Conservation (phyloP, 768 basidiomycete species). For the Boletus rubropictus region DNA sequence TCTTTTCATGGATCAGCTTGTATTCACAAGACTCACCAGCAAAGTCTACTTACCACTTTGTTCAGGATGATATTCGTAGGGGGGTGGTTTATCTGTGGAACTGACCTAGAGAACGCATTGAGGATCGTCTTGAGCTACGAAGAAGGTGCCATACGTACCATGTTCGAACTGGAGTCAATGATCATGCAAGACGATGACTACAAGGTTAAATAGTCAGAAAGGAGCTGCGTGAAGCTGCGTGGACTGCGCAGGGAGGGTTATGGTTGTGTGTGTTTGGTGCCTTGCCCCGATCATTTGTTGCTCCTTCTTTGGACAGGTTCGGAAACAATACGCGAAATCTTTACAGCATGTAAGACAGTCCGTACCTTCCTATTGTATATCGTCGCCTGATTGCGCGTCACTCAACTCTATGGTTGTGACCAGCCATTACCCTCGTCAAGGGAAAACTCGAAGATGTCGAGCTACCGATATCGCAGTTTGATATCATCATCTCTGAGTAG, state of each 20-base stretch:
- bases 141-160: conserved; percentile 14
- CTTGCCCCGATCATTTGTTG: conserved; percentile 7
- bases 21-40: neutral
- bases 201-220: neutral
- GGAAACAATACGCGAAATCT: neutral
- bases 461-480: conserved; percentile 86
- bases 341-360: conserved; percentile 70
- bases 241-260: conserved; percentile 10
- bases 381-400: neutral
- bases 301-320: conserved; percentile 7
- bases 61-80: conserved; percentile 40
- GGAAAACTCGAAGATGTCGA: conserved; percentile 94
- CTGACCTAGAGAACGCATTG: conserved; percentile 10
- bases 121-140: neutral
- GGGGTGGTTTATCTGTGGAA: conserved; percentile 39
- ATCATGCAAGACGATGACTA: conserved; percentile 18
- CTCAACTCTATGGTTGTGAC: conserved; percentile 5
- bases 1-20: conserved; percentile 7
- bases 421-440: conserved; percentile 93
- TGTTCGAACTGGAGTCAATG: conserved; percentile 21
- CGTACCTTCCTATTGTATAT: conserved; percentile 34
- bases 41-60: conserved; percentile 25
- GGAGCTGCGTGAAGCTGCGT: too few relatives aligned
- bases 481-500: conserved; percentile 99
- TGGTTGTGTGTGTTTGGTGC: conserved; percentile 14